Evolutionary conservation across 805 yeast genomes (phyloP).

Genomic region (Kregervanrija fluxuum): DNA sequence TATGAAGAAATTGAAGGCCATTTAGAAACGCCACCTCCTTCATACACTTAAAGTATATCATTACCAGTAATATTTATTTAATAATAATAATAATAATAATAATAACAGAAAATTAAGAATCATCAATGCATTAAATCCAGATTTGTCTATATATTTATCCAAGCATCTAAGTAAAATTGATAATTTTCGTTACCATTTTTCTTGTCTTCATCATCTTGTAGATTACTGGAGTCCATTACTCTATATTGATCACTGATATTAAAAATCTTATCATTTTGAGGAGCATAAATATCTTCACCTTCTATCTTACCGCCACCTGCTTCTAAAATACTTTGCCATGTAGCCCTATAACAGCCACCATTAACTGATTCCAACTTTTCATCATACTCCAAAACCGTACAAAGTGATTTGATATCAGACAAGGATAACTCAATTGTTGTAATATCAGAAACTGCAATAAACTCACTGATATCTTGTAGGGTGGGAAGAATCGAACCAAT

Average conservation of each 20-base stretch:
- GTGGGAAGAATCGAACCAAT: conserved; percentile 49
- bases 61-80: neutral
- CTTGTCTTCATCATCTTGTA: conserved; percentile 12
- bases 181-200: conserved; percentile 3
- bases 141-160: conserved; percentile 19
- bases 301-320: conserved; percentile 43
- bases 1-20: conserved; percentile 10
- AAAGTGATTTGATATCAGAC: conserved; percentile 69
- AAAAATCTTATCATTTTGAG: conserved; percentile 23
- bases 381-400: conserved; percentile 84
- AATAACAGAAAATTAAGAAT: too few relatives aligned
- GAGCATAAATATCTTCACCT: conserved; percentile 24
- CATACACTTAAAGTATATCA: neutral
- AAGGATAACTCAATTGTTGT: conserved; percentile 74
- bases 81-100: neutral
- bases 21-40: conserved; percentile 5
- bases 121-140: neutral
- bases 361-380: conserved; percentile 68
- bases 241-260: conserved; percentile 27
- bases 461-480: conserved; percentile 66
- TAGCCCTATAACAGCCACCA: conserved; percentile 64
- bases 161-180: conserved; percentile 24
- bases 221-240: conserved; percentile 18
- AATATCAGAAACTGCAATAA: conserved; percentile 64
- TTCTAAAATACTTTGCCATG: conserved; percentile 75